These are phyloP conservation scores for Rutstroemia sp. DNA, from an alignment of 2,329 filamentous ascomycete genomes.

Conservation along the genomic window DNA sequence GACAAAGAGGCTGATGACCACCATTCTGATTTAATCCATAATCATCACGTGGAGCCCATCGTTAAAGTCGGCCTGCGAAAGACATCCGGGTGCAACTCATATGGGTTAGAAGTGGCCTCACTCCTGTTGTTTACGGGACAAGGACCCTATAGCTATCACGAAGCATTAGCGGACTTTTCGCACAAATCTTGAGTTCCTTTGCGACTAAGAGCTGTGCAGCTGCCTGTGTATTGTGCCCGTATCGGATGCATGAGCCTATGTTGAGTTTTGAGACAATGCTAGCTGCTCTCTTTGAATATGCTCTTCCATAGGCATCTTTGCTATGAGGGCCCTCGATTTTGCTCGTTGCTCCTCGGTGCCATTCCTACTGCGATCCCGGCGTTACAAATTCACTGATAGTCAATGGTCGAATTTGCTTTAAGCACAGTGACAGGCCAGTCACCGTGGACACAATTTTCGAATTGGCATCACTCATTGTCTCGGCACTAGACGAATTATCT, in stretches of 20 bases:
- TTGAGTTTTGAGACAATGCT: conserved; percentile 26
- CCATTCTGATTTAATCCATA: too few species aligned
- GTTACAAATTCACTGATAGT: conserved; percentile 23
- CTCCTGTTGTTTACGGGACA: too few species aligned
- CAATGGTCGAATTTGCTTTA: conserved; percentile 3
- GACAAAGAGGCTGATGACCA: too few species aligned
- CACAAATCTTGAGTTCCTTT: conserved; percentile 21
- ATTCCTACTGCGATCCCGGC: conserved; percentile 28
- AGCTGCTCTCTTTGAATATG: conserved; percentile 24
- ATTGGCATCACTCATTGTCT: background rate
- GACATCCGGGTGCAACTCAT: too few species aligned
- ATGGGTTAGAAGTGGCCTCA: too few species aligned
- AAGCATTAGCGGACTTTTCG: background rate
- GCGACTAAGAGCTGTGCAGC: conserved; percentile 31
- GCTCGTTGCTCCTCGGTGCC: conserved; percentile 29
- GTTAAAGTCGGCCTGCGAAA: too few species aligned
- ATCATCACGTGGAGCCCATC: too few species aligned
- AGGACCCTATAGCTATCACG: too few species aligned
- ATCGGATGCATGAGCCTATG: conserved; percentile 25
- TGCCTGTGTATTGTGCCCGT: conserved; percentile 32
- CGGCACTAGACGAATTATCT: background rate
- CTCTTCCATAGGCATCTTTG: conserved; percentile 25
- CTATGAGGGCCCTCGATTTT: conserved; percentile 25
- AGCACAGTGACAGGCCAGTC: background rate
- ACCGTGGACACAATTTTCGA: background rate